Evolutionary conservation across 1,139 yeast species (phyloP), one percentile per base, ranked within the genome.

Genomic region (Hemisphaericaspora lyxosophila): DNA sequence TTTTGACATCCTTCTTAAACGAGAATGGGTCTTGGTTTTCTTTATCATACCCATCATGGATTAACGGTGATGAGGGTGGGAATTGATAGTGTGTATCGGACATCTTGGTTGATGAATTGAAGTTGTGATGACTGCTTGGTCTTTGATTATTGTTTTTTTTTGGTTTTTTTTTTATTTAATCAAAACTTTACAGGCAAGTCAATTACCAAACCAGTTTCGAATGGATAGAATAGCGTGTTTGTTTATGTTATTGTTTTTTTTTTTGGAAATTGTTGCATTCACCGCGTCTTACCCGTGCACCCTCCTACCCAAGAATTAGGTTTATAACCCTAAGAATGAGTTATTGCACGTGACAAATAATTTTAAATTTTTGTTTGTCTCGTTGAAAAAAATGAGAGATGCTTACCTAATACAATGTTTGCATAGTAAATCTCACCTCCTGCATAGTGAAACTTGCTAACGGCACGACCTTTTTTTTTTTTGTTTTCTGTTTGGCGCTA

Each of bases 31-130:
- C 64, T 14, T 17, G 12, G 13, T 27, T 25, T 7, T 15, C 33
- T 13, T 36, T 41, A 15, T 46, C 53, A 28, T 49, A 50, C 31
- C 53, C 56, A 19, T 46, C 55, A 39, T 63, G 64, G 38, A 70
- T 55, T 42, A 78, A 67, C 2, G 86, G 85, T 22, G 85, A 80
- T 19, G 85, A 79, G 15, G 86, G 86, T 9, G 84, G 85, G 55
- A 78, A 80, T 39, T 46, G 50, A 38, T 43, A 45, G 31, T 35
- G 39, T n/a, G 42, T 29, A 30, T 34, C 28, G 7, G 45, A 38
- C 45, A 42, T 44, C 14, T 31, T 27, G 31, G 6, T 23, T 22
- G 13, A 22, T 22, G 15, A 17, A 6, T 24, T 8, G 23, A 3
- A 20, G 11, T 20, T 8, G 23, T 11, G 23, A 20, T 20, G 11